Conservation (phyloP, 2,329 filamentous ascomycete species). For the Epichloe typhina region DNA sequence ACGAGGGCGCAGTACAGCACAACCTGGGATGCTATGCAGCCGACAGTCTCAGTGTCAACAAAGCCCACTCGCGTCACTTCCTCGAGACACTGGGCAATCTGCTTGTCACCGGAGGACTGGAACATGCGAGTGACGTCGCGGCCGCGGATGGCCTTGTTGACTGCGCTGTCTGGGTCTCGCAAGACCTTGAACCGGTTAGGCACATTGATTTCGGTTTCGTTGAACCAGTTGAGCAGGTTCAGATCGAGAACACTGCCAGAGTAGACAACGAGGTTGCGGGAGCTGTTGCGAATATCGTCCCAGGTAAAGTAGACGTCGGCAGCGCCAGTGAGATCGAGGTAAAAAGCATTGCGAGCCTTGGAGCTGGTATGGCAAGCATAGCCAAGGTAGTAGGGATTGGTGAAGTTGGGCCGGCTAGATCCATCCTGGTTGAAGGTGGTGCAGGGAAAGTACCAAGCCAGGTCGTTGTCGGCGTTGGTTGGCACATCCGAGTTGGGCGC, state of each 20-base stretch:
- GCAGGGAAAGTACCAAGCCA: constrained; percentile 98
- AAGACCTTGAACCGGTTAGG: constrained; percentile 71
- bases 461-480: constrained; percentile 53
- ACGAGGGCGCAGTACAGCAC: constrained; percentile 87
- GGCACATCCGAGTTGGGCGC: constrained; percentile 64
- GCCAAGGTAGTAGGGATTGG: constrained; percentile 63
- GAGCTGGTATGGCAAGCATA: constrained; percentile 79
- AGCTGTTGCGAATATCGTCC: constrained; percentile 81
- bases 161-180: constrained; percentile 47
- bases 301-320: constrained; percentile 95
- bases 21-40: constrained; percentile 94
- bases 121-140: constrained; percentile 83
- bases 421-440: constrained; percentile 87
- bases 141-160: constrained; percentile 56
- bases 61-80: constrained; percentile 94
- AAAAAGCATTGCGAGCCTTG: constrained; percentile 59
- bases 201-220: constrained; percentile 62
- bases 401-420: constrained; percentile 62
- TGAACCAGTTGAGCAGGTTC: constrained; percentile 81
- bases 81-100: constrained; percentile 72
- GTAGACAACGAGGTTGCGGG: constrained; percentile 86
- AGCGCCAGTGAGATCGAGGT: constrained; percentile 47
- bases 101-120: constrained; percentile 65
- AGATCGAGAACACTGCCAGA: constrained; percentile 88
- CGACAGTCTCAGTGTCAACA: constrained; percentile 89